These are phyloP conservation scores for Letharia lupina DNA, from an alignment of 495 filamentous ascomycete species.

Conservation along the genomic window DNA sequence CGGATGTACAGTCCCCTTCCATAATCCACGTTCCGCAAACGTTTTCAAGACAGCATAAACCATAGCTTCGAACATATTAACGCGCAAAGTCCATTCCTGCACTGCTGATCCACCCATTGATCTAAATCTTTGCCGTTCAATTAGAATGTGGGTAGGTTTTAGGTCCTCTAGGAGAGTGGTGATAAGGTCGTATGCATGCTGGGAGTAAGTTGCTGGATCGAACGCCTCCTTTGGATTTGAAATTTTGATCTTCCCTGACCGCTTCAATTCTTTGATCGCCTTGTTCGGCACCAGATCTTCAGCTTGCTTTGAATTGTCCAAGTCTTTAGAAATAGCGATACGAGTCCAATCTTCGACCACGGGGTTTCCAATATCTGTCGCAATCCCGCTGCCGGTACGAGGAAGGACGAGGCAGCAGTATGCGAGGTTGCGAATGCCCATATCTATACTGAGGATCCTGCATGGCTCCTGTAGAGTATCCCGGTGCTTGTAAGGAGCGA, in stretches of 20 bases:
- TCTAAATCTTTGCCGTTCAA: constrained; percentile 86
- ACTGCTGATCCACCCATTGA: constrained; percentile 54
- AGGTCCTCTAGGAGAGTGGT: constrained; percentile 39
- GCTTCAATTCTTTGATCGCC: not conserved
- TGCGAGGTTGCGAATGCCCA: constrained; percentile 86
- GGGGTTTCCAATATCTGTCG: not conserved
- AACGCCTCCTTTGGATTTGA: constrained; percentile 38
- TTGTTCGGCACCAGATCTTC: not conserved
- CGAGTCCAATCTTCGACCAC: constrained; percentile 23
- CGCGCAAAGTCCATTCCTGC: constrained; percentile 82
- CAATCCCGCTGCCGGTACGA: not conserved
- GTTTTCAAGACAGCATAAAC: constrained; percentile 66
- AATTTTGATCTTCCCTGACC: not conserved
- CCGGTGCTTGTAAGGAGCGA: constrained; percentile 7
- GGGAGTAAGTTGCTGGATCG: constrained; percentile 48
- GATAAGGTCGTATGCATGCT: constrained; percentile 55
- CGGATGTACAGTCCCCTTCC: constrained; percentile 27
- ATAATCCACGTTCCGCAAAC: constrained; percentile 36
- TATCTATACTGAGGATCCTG: constrained; percentile 74
- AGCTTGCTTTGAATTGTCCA: not conserved
- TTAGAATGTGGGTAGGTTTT: constrained; percentile 64
- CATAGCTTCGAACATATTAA: constrained; percentile 87
- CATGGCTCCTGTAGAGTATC: not conserved
- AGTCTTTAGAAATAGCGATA: constrained; percentile 15
- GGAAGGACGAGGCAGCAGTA: constrained; percentile 53